These are phyloP conservation scores for Brassica incana DNA, from an alignment of 345 rosid species.

Conservation along the genomic window DNA sequence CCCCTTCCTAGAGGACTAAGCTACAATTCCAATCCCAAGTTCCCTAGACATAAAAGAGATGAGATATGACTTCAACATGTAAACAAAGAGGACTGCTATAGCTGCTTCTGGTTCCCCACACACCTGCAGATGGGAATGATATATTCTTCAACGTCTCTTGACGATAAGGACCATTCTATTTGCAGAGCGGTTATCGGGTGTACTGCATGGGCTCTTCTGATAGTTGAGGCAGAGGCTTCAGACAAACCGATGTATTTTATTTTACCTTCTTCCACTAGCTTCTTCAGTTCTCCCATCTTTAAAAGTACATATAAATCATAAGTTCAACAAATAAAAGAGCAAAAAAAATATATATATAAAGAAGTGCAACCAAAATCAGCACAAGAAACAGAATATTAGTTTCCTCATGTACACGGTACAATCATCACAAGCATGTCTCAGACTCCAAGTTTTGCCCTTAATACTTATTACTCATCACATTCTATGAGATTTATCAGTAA, in stretches of 20 bases:
- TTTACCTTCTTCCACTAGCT: slow-evolving; percentile 71
- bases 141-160: neutral
- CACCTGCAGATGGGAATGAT: neutral
- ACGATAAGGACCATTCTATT: slow-evolving; percentile 62
- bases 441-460: neutral
- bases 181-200: slow-evolving; percentile 70
- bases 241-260: slow-evolving; percentile 69
- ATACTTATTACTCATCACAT: neutral
- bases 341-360: neutral
- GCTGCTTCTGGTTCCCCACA: neutral
- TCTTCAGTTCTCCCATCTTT: slow-evolving; percentile 62
- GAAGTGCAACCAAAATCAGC: neutral
- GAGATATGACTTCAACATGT: neutral
- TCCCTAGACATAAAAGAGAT: slow-evolving; percentile 5
- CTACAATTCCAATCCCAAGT: slow-evolving; percentile 49
- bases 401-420: neutral
- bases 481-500: neutral
- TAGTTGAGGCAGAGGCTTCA: slow-evolving; percentile 76
- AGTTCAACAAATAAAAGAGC: neutral
- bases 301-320: slow-evolving; percentile 10
- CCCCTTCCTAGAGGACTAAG: slow-evolving; percentile 35
- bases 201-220: slow-evolving; percentile 74
- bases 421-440: neutral
- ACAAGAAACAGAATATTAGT: slow-evolving; percentile 1
- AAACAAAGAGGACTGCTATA: neutral